These are phyloP conservation scores for Fusarium cyanostomum DNA, from an alignment of 2,329 filamentous ascomycete genomes.

Conservation along the genomic window DNA sequence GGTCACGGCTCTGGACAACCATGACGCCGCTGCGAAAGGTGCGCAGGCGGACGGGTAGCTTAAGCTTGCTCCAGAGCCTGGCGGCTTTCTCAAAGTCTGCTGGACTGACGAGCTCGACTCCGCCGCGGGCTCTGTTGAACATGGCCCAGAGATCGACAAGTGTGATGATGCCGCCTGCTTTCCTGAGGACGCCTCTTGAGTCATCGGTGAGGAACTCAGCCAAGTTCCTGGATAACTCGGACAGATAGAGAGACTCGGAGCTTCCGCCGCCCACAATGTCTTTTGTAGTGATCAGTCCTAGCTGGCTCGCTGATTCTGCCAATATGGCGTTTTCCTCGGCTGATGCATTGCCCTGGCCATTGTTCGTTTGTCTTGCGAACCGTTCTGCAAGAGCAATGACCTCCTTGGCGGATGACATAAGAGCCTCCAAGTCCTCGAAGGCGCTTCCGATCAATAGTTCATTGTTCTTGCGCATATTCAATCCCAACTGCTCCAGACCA, in stretches of 20 bases:
- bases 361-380: constrained; percentile 75
- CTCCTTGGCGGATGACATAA: constrained; percentile 98
- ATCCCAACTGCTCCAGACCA: constrained; percentile 84
- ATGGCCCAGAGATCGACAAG: constrained; percentile 93
- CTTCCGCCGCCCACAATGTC: constrained; percentile 85
- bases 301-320: constrained; percentile 78
- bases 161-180: constrained; percentile 87
- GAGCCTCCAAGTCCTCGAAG: constrained; percentile 93
- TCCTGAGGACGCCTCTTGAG: constrained; percentile 76
- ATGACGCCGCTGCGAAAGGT: constrained; percentile 94
- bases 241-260: constrained; percentile 86
- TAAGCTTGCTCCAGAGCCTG: constrained; percentile 85
- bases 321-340: constrained; percentile 79
- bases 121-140: constrained; percentile 92
- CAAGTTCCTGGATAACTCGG: constrained; percentile 83
- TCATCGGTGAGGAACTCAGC: constrained; percentile 93
- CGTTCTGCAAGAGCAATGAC: constrained; percentile 92
- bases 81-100: constrained; percentile 92
- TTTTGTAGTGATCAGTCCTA: constrained; percentile 92
- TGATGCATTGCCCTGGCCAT: constrained; percentile 66
- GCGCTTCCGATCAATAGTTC: constrained; percentile 91
- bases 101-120: constrained; percentile 93
- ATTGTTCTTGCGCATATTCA: constrained; percentile 90
- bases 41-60: constrained; percentile 84
- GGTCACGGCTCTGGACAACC: constrained; percentile 87